phyloP scores from a whole-genome alignment of 2,329 filamentous ascomycete genomes.

The Tolypocladium amazonense region DNA sequence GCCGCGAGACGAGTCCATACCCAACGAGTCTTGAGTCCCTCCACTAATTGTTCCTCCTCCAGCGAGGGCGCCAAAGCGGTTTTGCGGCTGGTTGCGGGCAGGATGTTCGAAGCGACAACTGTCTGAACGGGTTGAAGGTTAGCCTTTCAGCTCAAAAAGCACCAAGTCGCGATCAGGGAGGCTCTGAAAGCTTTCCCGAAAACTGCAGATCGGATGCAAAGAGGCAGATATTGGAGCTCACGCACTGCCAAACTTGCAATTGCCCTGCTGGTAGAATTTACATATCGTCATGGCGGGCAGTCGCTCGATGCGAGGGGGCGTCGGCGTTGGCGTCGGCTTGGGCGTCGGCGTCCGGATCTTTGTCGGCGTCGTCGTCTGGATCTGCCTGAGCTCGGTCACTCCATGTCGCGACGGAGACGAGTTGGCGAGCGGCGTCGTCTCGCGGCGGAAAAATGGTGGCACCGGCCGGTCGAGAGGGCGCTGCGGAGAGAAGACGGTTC shows the following conservation, averaged over 20 bases:
- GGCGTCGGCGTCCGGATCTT: not conserved
- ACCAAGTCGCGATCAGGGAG: not conserved
- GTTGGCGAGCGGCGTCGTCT: not conserved
- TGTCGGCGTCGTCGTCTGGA: not conserved
- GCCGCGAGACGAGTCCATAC: slow-evolving; percentile 7
- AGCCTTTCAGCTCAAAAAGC: not conserved
- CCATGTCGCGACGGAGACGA: not conserved
- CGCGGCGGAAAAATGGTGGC: slow-evolving; percentile 1
- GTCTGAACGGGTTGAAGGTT: slow-evolving; percentile 20
- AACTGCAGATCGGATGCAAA: not conserved
- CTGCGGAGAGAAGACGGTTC: slow-evolving; percentile 1
- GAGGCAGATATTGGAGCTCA: slow-evolving; percentile 4
- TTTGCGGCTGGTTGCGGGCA: slow-evolving; percentile 26
- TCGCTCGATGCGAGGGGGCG: not conserved
- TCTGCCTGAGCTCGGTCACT: not conserved
- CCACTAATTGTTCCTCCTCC: slow-evolving; percentile 15
- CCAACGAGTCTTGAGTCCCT: slow-evolving; percentile 10
- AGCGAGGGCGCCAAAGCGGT: slow-evolving; percentile 47
- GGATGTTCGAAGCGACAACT: slow-evolving; percentile 46
- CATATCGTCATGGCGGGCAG: slow-evolving; percentile 28
- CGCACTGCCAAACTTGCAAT: slow-evolving; percentile 42
- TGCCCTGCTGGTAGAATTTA: slow-evolving; percentile 38
- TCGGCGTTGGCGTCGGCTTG: not conserved
- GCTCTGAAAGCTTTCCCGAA: not conserved
- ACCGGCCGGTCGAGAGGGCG: slow-evolving; percentile 1